Percentiles rank a stretch among this genome's conserved stretches.
Evolutionary conservation across 208 protist species (phyloP).

Genomic region (Crithidia acanthocephali): DNA sequence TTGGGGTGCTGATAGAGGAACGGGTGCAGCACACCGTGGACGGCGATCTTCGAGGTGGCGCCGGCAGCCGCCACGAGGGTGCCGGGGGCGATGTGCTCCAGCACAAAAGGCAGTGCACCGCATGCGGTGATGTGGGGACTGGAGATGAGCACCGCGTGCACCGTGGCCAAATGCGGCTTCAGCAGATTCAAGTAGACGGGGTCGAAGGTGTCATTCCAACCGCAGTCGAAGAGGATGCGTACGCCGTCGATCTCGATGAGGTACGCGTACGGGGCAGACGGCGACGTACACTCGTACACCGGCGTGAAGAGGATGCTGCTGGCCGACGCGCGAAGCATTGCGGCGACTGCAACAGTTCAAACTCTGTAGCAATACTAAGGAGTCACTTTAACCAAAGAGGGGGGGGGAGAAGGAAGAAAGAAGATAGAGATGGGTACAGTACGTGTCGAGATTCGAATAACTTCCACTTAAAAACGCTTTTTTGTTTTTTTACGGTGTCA

Average conservation of each 20-base stretch:
- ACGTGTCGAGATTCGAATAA: too few species aligned
- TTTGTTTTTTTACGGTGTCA: too few species aligned
- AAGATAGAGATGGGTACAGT: not conserved
- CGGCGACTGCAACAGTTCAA: not conserved
- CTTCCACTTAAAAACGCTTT: too few species aligned
- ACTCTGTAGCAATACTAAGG: not conserved
- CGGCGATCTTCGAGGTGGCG: constrained; percentile 78
- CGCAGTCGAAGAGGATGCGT: constrained; percentile 86
- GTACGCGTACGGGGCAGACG: constrained; percentile 60
- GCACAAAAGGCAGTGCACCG: constrained; percentile 85
- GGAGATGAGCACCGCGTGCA: constrained; percentile 85
- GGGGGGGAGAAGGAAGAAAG: not conserved
- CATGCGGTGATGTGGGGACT: constrained; percentile 77
- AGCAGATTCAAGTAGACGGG: constrained; percentile 55
- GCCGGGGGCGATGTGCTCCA: constrained; percentile 67
- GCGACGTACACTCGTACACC: constrained; percentile 45
- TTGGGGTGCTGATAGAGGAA: constrained; percentile 87
- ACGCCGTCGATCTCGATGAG: constrained; percentile 88
- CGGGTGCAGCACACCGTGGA: constrained; percentile 77
- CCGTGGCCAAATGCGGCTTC: constrained; percentile 44
- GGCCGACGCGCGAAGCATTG: constrained; percentile 56
- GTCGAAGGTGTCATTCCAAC: constrained; percentile 78
- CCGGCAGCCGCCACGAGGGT: constrained; percentile 65
- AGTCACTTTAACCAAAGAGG: too few species aligned
- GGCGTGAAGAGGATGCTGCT: constrained; percentile 41